A percentile compares a stretch with the other conserved stretches of the same genome.
Evolutionary conservation across 371 early-diverging fungal species (phyloP).

Genomic region (Conidiobolus incongruus): DNA sequence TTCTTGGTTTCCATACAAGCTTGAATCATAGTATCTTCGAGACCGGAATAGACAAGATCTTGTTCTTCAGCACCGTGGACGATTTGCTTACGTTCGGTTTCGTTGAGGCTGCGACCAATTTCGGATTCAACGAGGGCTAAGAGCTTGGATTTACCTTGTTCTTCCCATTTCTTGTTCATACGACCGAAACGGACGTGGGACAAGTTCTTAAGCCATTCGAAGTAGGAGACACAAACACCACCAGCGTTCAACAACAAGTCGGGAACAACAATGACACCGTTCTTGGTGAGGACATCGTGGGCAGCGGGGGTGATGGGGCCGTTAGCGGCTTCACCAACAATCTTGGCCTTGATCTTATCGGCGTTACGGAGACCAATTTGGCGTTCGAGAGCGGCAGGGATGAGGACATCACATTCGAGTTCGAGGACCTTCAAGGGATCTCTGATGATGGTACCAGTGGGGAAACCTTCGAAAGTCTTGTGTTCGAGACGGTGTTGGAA

Average conservation of each 20-base stretch:
- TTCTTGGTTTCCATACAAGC: conserved; percentile 11
- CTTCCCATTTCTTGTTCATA: conserved; percentile 82
- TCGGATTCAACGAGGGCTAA: conserved; percentile 54
- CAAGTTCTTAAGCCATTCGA: conserved; percentile 66
- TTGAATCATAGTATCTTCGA: conserved; percentile 66
- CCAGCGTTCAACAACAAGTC: conserved; percentile 71
- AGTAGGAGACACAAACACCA: conserved; percentile 60
- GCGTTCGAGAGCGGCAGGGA: conserved; percentile 71
- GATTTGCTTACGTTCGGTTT: conserved; percentile 49
- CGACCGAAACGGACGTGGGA: conserved; percentile 76
- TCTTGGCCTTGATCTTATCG: conserved; percentile 54
- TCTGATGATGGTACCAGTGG: conserved; percentile 30
- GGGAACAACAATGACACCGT: conserved; percentile 50
- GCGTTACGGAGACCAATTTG: conserved; percentile 65
- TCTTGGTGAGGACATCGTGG: conserved; percentile 36
- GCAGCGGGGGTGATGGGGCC: conserved; percentile 68
- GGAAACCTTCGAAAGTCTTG: conserved; percentile 44
- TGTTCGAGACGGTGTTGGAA: conserved; percentile 34
- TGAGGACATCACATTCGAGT: conserved; percentile 61
- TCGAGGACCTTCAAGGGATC: conserved; percentile 43
- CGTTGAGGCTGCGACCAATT: conserved; percentile 46
- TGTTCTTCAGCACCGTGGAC: conserved; percentile 80
- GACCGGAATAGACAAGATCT: conserved; percentile 71
- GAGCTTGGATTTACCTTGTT: conserved; percentile 50
- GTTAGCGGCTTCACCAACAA: conserved; percentile 76